Conservation (phyloP, 1,284 basidiomycete species). For the Phlebopus sp. region DNA sequence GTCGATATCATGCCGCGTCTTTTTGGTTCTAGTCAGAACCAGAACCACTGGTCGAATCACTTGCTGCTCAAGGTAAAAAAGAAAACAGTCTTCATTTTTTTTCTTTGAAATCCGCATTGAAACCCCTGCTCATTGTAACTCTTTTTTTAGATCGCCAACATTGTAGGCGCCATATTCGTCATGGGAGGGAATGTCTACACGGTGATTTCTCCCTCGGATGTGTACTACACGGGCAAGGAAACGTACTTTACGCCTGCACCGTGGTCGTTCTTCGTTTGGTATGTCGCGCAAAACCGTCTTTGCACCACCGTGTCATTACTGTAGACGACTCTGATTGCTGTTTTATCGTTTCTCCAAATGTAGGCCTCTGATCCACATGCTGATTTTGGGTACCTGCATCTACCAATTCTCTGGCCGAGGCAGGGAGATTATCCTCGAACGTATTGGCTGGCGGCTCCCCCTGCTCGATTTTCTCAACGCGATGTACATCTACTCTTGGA, state of each 20-base stretch:
- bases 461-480: conserved; percentile 82
- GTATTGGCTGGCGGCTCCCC: conserved; percentile 86
- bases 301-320: neutral
- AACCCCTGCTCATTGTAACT: no score
- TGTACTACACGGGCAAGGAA: conserved; percentile 68
- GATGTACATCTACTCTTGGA: conserved; percentile 84
- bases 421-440: conserved; percentile 79
- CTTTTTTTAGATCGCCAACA: conserved; percentile 63
- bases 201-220: conserved; percentile 66
- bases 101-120: no score
- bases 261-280: conserved; percentile 86
- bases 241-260: conserved; percentile 92
- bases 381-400: conserved; percentile 83
- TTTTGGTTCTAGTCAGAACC: conserved; percentile 19
- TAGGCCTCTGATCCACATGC: conserved; percentile 80
- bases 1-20: conserved; percentile 22
- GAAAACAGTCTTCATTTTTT: neutral
- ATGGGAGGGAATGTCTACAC: conserved; percentile 86
- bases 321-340: conserved; percentile 6
- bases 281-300: conserved; percentile 25
- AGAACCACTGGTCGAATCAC: conserved; percentile 27
- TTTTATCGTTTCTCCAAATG: neutral
- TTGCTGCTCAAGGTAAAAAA: conserved; percentile 27
- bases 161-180: conserved; percentile 75
- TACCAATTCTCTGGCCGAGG: conserved; percentile 86